These are phyloP conservation scores for Metschnikowia noctiluminum DNA, from an alignment of 805 yeast species.

Conservation along the genomic window DNA sequence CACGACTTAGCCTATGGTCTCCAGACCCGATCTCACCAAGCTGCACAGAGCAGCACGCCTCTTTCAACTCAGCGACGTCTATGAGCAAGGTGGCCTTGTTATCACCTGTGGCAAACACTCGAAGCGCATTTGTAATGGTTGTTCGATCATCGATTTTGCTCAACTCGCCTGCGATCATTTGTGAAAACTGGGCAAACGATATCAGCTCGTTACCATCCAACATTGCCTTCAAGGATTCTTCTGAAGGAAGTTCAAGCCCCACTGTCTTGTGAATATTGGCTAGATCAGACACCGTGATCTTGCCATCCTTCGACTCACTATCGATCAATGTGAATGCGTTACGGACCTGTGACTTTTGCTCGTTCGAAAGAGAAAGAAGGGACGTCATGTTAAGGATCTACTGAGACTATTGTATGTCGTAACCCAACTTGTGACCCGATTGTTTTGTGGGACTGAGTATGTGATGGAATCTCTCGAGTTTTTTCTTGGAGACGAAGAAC, in stretches of 20 bases:
- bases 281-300: conserved; percentile 54
- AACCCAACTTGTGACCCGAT: too few relatives aligned
- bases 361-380: conserved; percentile 48
- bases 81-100: conserved; percentile 38
- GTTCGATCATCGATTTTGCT: conserved; percentile 50
- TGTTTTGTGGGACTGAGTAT: too few relatives aligned
- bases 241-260: conserved; percentile 45
- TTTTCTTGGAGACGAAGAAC: too few relatives aligned
- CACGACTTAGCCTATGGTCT: conserved; percentile 37
- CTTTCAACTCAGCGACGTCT: conserved; percentile 46
- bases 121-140: conserved; percentile 55
- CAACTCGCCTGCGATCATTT: conserved; percentile 56
- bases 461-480: too few relatives aligned
- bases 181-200: conserved; percentile 63
- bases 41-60: conserved; percentile 45
- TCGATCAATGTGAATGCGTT: conserved; percentile 80
- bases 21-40: conserved; percentile 47
- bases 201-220: conserved; percentile 42
- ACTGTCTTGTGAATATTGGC: conserved; percentile 49
- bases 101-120: conserved; percentile 43
- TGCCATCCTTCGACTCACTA: conserved; percentile 70
- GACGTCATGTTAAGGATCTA: conserved; percentile 11
- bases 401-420: too few relatives aligned
- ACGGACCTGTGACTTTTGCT: conserved; percentile 62
- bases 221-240: conserved; percentile 49